Conservation (phyloP, 352 stramenopile genomes). For the Halophytophthora polymorphica region DNA sequence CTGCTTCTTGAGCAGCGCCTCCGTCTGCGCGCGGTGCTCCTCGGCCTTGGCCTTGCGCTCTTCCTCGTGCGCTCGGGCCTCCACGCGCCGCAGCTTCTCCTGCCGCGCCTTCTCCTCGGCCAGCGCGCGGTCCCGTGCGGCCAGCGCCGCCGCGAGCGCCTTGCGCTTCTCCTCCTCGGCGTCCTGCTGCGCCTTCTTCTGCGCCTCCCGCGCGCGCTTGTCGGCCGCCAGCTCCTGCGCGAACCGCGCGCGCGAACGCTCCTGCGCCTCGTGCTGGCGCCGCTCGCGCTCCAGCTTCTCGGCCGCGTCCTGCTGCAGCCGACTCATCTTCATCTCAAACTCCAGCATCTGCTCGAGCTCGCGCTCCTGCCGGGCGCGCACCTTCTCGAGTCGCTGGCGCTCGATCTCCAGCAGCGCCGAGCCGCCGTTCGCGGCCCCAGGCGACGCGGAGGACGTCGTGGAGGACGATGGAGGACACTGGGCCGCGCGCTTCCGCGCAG, state of each 20-base stretch:
- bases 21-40: conserved; percentile 60
- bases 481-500: not conserved
- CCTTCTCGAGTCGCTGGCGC: conserved; percentile 66
- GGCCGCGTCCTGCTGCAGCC: conserved; percentile 70
- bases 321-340: conserved; percentile 90
- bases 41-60: conserved; percentile 74
- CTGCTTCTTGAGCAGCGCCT: conserved; percentile 54
- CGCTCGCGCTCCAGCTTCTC: conserved; percentile 69
- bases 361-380: conserved; percentile 69
- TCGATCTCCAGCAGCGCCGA: conserved; percentile 66
- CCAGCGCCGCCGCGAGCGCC: conserved; percentile 61
- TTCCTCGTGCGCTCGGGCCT: conserved; percentile 65
- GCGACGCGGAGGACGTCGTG: conserved; percentile 8
- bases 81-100: conserved; percentile 60
- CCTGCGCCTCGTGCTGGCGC: conserved; percentile 60
- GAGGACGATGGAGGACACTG: conserved; percentile 7
- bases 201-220: conserved; percentile 74
- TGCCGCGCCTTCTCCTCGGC: conserved; percentile 78
- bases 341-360: conserved; percentile 90
- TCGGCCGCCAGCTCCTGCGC: conserved; percentile 71
- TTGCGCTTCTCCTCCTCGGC: conserved; percentile 77
- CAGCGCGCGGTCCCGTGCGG: conserved; percentile 62
- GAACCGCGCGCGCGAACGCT: conserved; percentile 58
- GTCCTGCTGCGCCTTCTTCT: conserved; percentile 81
- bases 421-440: conserved; percentile 17